These are phyloP conservation scores for Boletus albobrunnescens DNA, from an alignment of 1,284 basidiomycete species.

Conservation along the genomic window DNA sequence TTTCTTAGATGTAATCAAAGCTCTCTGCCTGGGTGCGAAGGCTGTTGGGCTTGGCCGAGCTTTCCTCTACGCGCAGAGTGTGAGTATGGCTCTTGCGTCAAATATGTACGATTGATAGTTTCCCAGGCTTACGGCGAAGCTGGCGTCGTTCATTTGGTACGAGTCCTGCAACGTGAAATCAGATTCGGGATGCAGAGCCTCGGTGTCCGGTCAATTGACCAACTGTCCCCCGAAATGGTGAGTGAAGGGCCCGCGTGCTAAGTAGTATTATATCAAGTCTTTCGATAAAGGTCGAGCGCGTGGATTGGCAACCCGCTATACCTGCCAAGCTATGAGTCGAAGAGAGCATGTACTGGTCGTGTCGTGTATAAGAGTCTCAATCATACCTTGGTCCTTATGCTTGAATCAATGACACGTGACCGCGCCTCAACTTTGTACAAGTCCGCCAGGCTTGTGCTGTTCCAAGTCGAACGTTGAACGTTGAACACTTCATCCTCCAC, in stretches of 20 bases:
- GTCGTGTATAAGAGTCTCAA: neutral
- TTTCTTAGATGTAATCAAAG: constrained; percentile 76
- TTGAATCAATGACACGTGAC: constrained; percentile 24
- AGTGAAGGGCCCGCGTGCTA: constrained; percentile 10
- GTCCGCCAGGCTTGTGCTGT: constrained; percentile 9
- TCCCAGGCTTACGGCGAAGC: constrained; percentile 74
- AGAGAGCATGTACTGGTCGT: neutral
- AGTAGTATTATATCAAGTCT: constrained; percentile 41
- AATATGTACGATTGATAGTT: constrained; percentile 6
- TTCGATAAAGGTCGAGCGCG: constrained; percentile 59
- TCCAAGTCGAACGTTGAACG: constrained; percentile 8
- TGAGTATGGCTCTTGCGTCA: constrained; percentile 34
- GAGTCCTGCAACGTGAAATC: constrained; percentile 80
- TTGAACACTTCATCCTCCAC: constrained; percentile 7
- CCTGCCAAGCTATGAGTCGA: constrained; percentile 20
- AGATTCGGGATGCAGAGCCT: constrained; percentile 74
- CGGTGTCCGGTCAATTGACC: constrained; percentile 66
- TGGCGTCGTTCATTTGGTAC: constrained; percentile 73
- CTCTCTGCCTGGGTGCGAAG: constrained; percentile 84
- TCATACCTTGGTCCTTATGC: neutral
- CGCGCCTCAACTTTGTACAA: neutral
- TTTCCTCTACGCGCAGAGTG: constrained; percentile 89
- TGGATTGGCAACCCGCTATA: constrained; percentile 58
- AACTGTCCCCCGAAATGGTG: constrained; percentile 81
- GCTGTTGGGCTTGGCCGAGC: constrained; percentile 87